Evolutionary conservation across 805 yeast species (phyloP), one percentile per base, ranked within the genome.

Genomic region (Zygoascus tannicola): DNA sequence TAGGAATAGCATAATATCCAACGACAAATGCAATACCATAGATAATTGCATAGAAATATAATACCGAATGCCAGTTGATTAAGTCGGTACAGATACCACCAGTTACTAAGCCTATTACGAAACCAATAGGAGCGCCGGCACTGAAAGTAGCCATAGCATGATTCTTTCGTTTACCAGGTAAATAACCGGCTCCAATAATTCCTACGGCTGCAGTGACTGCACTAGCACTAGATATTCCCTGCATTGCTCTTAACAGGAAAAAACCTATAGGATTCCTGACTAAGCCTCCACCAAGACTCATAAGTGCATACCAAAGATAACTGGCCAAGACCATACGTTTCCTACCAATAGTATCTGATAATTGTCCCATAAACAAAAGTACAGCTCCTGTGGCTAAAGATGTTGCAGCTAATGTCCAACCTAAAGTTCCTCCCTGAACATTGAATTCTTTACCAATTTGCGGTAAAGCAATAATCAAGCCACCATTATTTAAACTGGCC

Each of bases 151-250:
- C 68, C 66, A 70, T 56, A 8, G 56, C 73, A 49, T 63, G 49
- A 50, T 70, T 70, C 47, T 69, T 68, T 22, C 74, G 50, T 38
- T 50, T 50, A 0, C 72, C 65, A 22, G 69, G 65, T 26, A 53
- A 54, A 46, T 72, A 72, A 4, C 58, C 59, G 3, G 72, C 56
- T 1, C 74, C 73, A 0, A 71, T 47, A 38, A 70, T 60, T 1
- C 75, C 76, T 4, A 72, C 73, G 22, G 71, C 67, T 2, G 75
- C 67, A 3, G 76, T 73, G 1, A 71, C 66, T 2, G 66, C 63
- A 39, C 72, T 68, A 1, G 73, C 70, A 23, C 69, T 62, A 33
- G 60, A 54, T 2, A 68, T 63, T n/a, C 76, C 76, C 48, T 66
- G 71, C 10, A 71, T 47, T 3, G 67, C 75, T 44, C 76, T 52